Conservation (phyloP, 768 basidiomycete genomes). For the Boletus sensibilis region DNA sequence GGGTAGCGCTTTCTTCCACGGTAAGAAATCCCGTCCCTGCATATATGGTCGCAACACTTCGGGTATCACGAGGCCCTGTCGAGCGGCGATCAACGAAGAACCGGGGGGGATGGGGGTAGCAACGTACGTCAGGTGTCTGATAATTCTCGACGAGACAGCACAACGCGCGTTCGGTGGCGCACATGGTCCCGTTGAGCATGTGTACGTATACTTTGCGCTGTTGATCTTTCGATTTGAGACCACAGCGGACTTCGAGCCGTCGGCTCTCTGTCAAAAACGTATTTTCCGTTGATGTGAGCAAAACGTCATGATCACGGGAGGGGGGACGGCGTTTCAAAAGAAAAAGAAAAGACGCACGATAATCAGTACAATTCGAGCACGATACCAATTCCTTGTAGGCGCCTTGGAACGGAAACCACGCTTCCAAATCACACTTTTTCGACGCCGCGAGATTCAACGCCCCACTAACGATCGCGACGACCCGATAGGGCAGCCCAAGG, state of each 20-base stretch:
- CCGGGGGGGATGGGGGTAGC: background rate
- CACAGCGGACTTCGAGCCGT: constrained; percentile 89
- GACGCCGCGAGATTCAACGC: constrained; percentile 96
- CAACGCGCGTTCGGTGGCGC: constrained; percentile 93
- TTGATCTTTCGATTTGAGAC: constrained; percentile 88
- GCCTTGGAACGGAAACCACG: constrained; percentile 98
- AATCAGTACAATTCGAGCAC: constrained; percentile 98
- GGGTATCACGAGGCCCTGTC: constrained; percentile 85
- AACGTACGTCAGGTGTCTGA: constrained; percentile 85
- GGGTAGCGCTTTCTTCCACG: constrained; percentile 79
- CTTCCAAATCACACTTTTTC: constrained; percentile 97
- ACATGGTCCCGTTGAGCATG: constrained; percentile 98
- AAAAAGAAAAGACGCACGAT: constrained; percentile 63
- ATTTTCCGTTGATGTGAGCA: background rate
- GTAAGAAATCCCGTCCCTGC: constrained; percentile 90
- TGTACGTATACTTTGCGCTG: constrained; percentile 93
- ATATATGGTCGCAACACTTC: constrained; percentile 91
- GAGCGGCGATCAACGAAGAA: background rate
- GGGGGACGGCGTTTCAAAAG: background rate
- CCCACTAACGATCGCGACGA: constrained; percentile 93
- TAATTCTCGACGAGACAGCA: constrained; percentile 99
- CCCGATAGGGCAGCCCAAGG: constrained; percentile 86
- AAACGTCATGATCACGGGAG: background rate
- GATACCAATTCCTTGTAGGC: constrained; percentile 97
- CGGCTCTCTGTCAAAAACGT: constrained; percentile 66